Evolutionary conservation across 192 early-diverging fungal species (phyloP), one percentile per base, ranked within the genome.

Genomic region (Entomortierella chlamydospora): DNA sequence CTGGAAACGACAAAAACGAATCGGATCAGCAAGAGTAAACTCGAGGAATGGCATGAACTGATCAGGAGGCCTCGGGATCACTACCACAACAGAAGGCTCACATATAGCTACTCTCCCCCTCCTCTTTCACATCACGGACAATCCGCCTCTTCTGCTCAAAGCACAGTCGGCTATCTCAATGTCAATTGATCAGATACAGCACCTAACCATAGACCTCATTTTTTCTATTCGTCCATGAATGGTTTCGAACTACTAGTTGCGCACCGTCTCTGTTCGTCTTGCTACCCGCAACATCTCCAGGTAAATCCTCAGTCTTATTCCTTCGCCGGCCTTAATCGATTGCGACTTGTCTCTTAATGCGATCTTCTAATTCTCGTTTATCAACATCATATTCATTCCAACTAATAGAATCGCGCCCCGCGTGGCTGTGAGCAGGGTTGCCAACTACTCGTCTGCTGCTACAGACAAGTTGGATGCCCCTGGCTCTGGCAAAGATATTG

Each of bases 391-490:
- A 20, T 47, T 15, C 15, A 47, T 47, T 47, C 45, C 15, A 20
- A 47, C 45, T 12, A 20, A 47, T 17, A 79, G 76, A 61, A 79
- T 70, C 26, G 67, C 76, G 5, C 68, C 76, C 42, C 76, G 76
- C 37, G 68, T 64, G 57, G 68, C 43, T 70, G 76, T 79, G 55
- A 79, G 62, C 68, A 70, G 63, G 42, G 76, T 64, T 45, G 76
- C 76, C 63, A 70, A 65, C 68, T 79, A 70, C 43, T 79, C 76
- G 9, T 65, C 68, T 15, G 62, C 68, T 39, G 58, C 64, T 26
- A 34, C 58, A 34, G 88, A 88, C 72, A 86, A 86, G 71, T 73
- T 93, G 63, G 85, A 91, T 56, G 85, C 89, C 1, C 92, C 92
- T 37, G 89, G 88, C 57, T 82, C 87, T 43, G 71, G 83, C 57